Base-by-base conservation (phyloP, 2,329 filamentous ascomycete genomes). In the Fusarium mundagurra region DNA sequence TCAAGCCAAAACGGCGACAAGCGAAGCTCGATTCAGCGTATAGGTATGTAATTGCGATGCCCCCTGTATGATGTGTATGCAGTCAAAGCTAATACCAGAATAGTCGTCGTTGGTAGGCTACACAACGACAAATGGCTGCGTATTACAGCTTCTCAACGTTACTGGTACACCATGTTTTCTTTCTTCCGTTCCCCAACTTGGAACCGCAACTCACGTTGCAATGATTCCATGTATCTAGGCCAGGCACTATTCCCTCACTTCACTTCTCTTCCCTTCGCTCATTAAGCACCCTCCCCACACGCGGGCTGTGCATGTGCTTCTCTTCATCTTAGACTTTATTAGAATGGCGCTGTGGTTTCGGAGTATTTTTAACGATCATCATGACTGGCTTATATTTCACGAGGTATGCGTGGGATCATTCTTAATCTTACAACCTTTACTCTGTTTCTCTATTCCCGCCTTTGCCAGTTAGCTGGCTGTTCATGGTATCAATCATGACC, bases 21-120 rank as follows among this genome's bases (percentile, higher is more conserved):
- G 76, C 73, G 8, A 82, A 81, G 47, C 77, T 82, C 31, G 81
- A 84, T 73, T 83, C 82, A 22, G 83, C 82, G 11, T 84, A 83
- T 48, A 82, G 83, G 83, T 83, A 76, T 74, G 77, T 60, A 34
- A 47, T 18, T 6, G 27, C 24, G 11, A 24, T 33, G 12, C 14
- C 5, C 8, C 4, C 4, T 24, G 27, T 34, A 27, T 20, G 12
- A 27, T 20, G 10, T 27, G 24, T 24, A 29, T 13, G 34, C 33
- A 12, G 27, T 17, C n/a, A 27, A 45, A 67, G 54, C 74, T 79
- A 67, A 79, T 39, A 22, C 22, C 48, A 9, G 24, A 50, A 60
- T 16, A 83, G 82, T 60, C 82, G 82, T n/a, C 82, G 82, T 48
- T 83, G 82, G 82, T 83, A 74, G 67, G 58, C 54, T 48, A 50